These are phyloP conservation scores for Trifolium dubium DNA, from an alignment of 306 rosid species.

Conservation along the genomic window DNA sequence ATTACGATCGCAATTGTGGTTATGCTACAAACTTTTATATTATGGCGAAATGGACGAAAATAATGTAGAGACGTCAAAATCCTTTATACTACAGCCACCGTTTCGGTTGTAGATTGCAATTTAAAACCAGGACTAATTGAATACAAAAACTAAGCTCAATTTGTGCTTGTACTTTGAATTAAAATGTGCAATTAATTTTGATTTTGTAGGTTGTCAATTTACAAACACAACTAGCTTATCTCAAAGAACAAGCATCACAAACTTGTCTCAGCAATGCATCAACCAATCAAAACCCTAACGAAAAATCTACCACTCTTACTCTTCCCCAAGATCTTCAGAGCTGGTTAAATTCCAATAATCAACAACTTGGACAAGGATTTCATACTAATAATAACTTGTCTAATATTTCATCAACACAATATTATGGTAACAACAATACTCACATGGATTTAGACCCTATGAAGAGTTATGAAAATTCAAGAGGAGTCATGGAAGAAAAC, in stretches of 20 bases:
- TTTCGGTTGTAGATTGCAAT: not conserved
- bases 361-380: constrained; percentile 43
- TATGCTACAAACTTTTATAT: not conserved
- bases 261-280: constrained; percentile 53
- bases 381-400: constrained; percentile 41
- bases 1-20: not conserved
- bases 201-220: constrained; percentile 74
- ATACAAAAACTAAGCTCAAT: not conserved
- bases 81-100: not conserved
- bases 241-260: constrained; percentile 80
- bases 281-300: constrained; percentile 62
- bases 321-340: constrained; percentile 56
- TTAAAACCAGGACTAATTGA: not conserved
- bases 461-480: constrained; percentile 56
- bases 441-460: constrained; percentile 52
- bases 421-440: constrained; percentile 47
- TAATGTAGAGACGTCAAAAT: not conserved
- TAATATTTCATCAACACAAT: constrained; percentile 41
- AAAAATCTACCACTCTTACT: constrained; percentile 43
- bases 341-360: constrained; percentile 57
- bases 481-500: constrained; percentile 55
- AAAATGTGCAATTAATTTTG: constrained; percentile 14
- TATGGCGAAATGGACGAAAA: not conserved
- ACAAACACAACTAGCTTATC: constrained; percentile 83
- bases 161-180: constrained; percentile 7